phyloP scores from a whole-genome alignment of 805 yeast species.

The Hanseniaspora nectarophila region DNA sequence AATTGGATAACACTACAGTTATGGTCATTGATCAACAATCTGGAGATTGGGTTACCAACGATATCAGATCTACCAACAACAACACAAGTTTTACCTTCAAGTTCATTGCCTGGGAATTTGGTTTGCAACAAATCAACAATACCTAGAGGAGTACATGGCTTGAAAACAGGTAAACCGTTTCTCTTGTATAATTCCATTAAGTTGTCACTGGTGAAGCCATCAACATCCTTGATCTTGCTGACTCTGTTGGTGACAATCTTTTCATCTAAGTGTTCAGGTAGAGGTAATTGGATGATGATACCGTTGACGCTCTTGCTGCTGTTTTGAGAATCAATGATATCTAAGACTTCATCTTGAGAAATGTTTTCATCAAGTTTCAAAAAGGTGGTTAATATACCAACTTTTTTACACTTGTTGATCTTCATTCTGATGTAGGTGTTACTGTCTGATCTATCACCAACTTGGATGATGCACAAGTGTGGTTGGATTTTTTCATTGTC shows the following conservation, averaged over 20 bases:
- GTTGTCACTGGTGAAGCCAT: constrained; percentile 82
- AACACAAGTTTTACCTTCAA: constrained; percentile 75
- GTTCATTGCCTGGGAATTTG: constrained; percentile 39
- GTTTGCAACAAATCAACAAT: constrained; percentile 66
- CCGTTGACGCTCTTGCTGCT: constrained; percentile 73
- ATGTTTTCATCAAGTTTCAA: constrained; percentile 48
- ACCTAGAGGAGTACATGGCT: constrained; percentile 95
- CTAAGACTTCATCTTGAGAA: constrained; percentile 45
- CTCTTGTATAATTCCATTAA: constrained; percentile 83
- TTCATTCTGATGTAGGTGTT: constrained; percentile 86
- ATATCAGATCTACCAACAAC: constrained; percentile 93
- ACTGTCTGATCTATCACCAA: constrained; percentile 82
- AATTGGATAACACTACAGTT: constrained; percentile 74
- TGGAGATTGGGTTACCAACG: constrained; percentile 89
- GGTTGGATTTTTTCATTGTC: constrained; percentile 46
- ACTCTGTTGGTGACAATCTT: constrained; percentile 70
- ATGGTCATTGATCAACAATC: constrained; percentile 60
- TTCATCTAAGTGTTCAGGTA: constrained; percentile 73
- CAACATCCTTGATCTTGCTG: constrained; percentile 77
- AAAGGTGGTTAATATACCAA: constrained; percentile 58
- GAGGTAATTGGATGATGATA: constrained; percentile 76
- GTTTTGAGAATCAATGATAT: constrained; percentile 52
- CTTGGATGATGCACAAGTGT: constrained; percentile 70
- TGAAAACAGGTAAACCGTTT: constrained; percentile 68
- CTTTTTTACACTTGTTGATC: constrained; percentile 76